phyloP scores from a whole-genome alignment of 345 rosid genomes.

The Pelargonium nanum region DNA sequence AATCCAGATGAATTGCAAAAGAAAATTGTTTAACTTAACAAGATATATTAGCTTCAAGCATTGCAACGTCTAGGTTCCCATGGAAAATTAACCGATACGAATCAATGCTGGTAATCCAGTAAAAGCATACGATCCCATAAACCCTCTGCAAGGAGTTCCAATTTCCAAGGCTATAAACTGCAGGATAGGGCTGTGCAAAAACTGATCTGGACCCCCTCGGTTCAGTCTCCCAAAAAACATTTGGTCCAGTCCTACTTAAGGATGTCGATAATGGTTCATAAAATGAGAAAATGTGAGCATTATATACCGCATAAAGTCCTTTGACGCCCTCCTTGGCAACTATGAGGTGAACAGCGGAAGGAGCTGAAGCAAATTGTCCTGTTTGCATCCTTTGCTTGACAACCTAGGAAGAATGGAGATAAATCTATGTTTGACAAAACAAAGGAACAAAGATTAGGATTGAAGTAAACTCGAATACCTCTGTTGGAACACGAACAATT shows the following conservation, averaged over 20 bases:
- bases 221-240: not conserved
- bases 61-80: not conserved
- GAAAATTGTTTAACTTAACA: too few relatives aligned
- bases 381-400: conserved; percentile 96
- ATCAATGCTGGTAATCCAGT: too few relatives aligned
- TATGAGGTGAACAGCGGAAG: conserved; percentile 70
- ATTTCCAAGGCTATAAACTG: not conserved
- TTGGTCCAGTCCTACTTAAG: too few relatives aligned
- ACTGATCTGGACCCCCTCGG: not conserved
- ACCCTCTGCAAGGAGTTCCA: not conserved
- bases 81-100: not conserved
- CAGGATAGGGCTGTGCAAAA: not conserved
- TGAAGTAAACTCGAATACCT: conserved; percentile 32
- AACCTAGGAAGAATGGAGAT: conserved; percentile 39
- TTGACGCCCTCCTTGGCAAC: conserved; percentile 64
- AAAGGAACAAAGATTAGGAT: not conserved
- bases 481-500: conserved; percentile 87
- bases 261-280: not conserved
- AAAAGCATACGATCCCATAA: too few relatives aligned
- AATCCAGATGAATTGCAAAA: not conserved
- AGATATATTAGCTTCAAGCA: not conserved
- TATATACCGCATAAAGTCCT: conserved; percentile 84
- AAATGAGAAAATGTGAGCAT: not conserved
- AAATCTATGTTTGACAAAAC: not conserved
- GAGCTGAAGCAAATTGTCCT: conserved; percentile 78